Base-by-base conservation (phyloP, 306 rosid species). In the Vigna reflexopilosa region DNA sequence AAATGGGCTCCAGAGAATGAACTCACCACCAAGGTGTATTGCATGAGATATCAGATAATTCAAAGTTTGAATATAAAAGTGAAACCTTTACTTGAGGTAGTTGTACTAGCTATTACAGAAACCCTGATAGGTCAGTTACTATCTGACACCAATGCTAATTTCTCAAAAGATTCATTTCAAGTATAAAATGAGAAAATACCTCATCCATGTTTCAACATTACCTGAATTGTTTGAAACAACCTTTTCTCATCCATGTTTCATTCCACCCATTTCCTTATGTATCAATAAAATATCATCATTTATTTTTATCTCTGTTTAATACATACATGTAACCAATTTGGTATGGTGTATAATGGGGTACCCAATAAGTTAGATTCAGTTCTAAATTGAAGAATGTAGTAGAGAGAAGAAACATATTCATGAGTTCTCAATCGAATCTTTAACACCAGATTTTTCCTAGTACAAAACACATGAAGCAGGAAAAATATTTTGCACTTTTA, bases 231-330 rank as follows among this genome's bases (percentile, higher is more conserved):
- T 44, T 22, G 17, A 70, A 47, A 48, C 16, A 45, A 50, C 48
- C 42, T 49, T 26, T 72, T n/a, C 57, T 28, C 56, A 24, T n/a
- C n/a, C n/a, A n/a, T 20, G 16, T 62, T 62, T 62, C 68, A 34
- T 69, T 59, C 54, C 56, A 79, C 15, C 44, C 70, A 47, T 79
- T 24, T 79, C 72, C 72, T 71, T 61, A 77, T 19, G 28, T 68
- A 58, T 56, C 40, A 45, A 69, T 48, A 26, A 68, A 68, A 70
- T 22, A 32, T 47, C 42, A 24, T 48, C 32, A 16, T 58, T 44
- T 52, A 32, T 56, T 28, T 57, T 45, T 61, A 26, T 80, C 26
- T 65, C 54, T 6, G 16, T 42, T 40, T 54, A 9, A 20, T 30
- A 58, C 22, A 45, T 42, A 26, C 32, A 51, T 3, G 55, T 14